Conservation (phyloP, 768 basidiomycete species). For the Psilocybe tampanensis region DNA sequence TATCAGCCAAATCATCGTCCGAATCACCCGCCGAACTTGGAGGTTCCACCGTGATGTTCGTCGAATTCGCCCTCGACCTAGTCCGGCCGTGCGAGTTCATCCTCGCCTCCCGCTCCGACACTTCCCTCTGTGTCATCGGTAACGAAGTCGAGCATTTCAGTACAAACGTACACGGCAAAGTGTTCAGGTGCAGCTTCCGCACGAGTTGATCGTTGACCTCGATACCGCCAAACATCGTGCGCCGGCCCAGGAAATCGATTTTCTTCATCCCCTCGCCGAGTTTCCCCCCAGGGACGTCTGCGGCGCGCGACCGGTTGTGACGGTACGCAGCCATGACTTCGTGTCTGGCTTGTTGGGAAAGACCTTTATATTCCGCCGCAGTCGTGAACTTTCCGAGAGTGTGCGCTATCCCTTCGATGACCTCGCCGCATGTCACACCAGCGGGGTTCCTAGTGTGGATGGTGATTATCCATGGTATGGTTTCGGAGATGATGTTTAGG, state of each 20-base stretch:
- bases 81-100: conserved; percentile 22
- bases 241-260: conserved; percentile 64
- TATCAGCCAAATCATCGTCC: conserved; percentile 17
- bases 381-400: conserved; percentile 53
- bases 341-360: conserved; percentile 37
- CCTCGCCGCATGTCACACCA: conserved; percentile 78
- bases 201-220: conserved; percentile 45
- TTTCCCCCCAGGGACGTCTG: conserved; percentile 68
- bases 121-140: conserved; percentile 51
- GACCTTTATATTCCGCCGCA: conserved; percentile 52
- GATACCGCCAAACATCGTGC: conserved; percentile 69
- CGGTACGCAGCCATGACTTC: conserved; percentile 55
- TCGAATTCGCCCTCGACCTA: conserved; percentile 25
- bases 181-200: conserved; percentile 44
- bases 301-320: conserved; percentile 65
- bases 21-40: conserved; percentile 14
- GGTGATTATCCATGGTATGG: conserved; percentile 77
- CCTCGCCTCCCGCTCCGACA: conserved; percentile 47
- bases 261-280: conserved; percentile 65
- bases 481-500: conserved; percentile 54
- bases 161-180: conserved; percentile 61
- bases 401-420: conserved; percentile 53
- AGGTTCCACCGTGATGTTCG: conserved; percentile 17
- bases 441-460: conserved; percentile 52
- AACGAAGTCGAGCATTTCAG: conserved; percentile 52